Evolutionary conservation across 2,329 filamentous ascomycete genomes (phyloP).

Genomic region (Harringtonia aguacate): DNA sequence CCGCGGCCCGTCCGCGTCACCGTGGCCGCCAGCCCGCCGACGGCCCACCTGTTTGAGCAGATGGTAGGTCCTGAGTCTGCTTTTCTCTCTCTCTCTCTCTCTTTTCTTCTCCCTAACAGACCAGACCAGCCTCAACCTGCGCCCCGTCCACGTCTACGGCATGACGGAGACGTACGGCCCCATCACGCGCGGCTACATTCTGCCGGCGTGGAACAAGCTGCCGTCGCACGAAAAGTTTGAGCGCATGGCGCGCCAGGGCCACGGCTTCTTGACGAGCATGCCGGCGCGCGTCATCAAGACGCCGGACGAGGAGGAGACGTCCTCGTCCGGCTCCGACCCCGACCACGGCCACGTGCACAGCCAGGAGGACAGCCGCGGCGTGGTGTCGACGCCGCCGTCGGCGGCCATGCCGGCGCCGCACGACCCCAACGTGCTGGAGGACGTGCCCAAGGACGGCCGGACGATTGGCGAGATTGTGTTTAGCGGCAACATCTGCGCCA

Average conservation of each 20-base stretch:
- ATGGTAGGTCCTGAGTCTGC: slow-evolving; percentile 49
- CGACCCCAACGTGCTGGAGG: slow-evolving; percentile 39
- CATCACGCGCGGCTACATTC: slow-evolving; percentile 84
- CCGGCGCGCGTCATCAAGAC: slow-evolving; percentile 70
- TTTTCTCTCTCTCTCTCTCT: neutral
- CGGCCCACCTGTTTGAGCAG: slow-evolving; percentile 80
- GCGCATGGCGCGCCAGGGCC: slow-evolving; percentile 88
- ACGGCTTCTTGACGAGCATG: slow-evolving; percentile 77
- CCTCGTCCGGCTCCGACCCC: too few species aligned
- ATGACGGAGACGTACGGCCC: slow-evolving; percentile 85
- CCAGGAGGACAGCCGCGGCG: too few species aligned
- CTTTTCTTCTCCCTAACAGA: neutral
- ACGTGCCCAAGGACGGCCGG: slow-evolving; percentile 35
- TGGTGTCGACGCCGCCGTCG: slow-evolving; percentile 51
- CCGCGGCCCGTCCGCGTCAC: slow-evolving; percentile 69
- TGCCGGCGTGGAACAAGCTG: slow-evolving; percentile 75
- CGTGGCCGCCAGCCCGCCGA: slow-evolving; percentile 85
- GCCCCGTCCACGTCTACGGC: slow-evolving; percentile 90
- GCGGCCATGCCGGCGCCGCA: neutral
- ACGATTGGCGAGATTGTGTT: slow-evolving; percentile 57
- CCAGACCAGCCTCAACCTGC: slow-evolving; percentile 56
- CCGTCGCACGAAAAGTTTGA: slow-evolving; percentile 68
- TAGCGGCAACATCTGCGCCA: slow-evolving; percentile 80
- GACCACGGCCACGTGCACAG: too few species aligned
- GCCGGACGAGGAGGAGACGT: too few species aligned